Evolutionary conservation across 192 early-diverging fungal genomes (phyloP).

Genomic region (Coemansia sp.): DNA sequence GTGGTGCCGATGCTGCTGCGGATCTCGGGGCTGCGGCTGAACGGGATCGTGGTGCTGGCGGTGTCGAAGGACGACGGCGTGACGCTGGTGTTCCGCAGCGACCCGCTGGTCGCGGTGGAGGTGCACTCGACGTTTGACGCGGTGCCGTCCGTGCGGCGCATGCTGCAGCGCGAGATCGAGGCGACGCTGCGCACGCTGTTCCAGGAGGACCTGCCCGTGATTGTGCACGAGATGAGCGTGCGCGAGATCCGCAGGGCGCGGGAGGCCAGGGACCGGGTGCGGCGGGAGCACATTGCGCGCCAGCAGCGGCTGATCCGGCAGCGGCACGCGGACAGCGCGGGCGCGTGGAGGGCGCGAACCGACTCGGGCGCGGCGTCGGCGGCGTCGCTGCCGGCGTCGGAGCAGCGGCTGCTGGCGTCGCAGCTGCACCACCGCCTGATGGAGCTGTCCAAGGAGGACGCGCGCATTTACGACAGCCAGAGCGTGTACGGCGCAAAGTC

Average conservation of each 20-base stretch:
- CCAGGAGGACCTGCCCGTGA: constrained; percentile 87
- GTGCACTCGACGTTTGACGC: constrained; percentile 98
- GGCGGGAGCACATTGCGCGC: constrained; percentile 62
- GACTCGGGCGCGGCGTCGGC: constrained; percentile 35
- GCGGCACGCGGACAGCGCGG: constrained; percentile 19
- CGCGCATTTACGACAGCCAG: too few species aligned
- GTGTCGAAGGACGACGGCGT: constrained; percentile 93
- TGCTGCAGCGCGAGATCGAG: constrained; percentile 91
- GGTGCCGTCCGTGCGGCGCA: constrained; percentile 79
- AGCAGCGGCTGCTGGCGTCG: constrained; percentile 39
- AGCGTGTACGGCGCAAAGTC: background rate
- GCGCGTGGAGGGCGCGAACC: constrained; percentile 9
- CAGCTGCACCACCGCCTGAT: constrained; percentile 44
- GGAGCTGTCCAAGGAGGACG: constrained; percentile 24
- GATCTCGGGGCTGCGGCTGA: constrained; percentile 83
- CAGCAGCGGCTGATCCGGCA: constrained; percentile 51
- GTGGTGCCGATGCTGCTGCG: constrained; percentile 94
- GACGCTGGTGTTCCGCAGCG: constrained; percentile 96
- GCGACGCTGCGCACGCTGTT: constrained; percentile 85
- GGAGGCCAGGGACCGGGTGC: constrained; percentile 27
- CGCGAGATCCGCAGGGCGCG: constrained; percentile 42
- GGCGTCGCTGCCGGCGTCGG: constrained; percentile 18
- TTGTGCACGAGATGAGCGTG: constrained; percentile 87
- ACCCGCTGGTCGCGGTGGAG: constrained; percentile 89
- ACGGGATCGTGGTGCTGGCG: constrained; percentile 91